These are phyloP conservation scores for Verticillium alfalfae DNA, from an alignment of 2,329 filamentous ascomycete genomes.

Conservation along the genomic window DNA sequence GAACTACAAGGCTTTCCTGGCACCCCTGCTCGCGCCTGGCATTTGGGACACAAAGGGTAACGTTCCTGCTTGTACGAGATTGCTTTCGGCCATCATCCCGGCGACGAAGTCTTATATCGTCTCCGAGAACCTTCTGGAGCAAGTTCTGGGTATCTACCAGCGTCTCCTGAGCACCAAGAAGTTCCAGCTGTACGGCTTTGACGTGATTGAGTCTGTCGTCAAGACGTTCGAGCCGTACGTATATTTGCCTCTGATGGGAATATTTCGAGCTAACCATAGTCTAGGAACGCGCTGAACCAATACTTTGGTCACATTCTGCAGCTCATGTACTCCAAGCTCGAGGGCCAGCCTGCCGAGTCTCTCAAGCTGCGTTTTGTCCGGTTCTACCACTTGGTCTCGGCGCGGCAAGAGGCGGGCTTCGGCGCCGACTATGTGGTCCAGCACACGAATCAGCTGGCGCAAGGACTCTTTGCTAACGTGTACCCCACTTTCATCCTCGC, in stretches of 20 bases:
- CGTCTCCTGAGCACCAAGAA: slow-evolving; percentile 76
- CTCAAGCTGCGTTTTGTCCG: slow-evolving; percentile 84
- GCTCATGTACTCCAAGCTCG: slow-evolving; percentile 72
- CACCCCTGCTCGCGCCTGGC: slow-evolving; percentile 70
- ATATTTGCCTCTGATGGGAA: background rate
- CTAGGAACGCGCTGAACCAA: slow-evolving; percentile 58
- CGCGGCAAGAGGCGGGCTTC: slow-evolving; percentile 70
- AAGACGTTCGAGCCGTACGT: slow-evolving; percentile 66
- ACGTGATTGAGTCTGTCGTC: slow-evolving; percentile 79
- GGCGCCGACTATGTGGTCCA: slow-evolving; percentile 89
- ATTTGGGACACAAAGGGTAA: slow-evolving; percentile 93
- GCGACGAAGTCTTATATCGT: slow-evolving; percentile 69
- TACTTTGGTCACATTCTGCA: slow-evolving; percentile 79
- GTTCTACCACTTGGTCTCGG: slow-evolving; percentile 90
- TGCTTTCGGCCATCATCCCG: slow-evolving; percentile 79
- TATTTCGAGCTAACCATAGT: slow-evolving; percentile 6
- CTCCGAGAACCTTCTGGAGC: slow-evolving; percentile 74
- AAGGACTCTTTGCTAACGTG: slow-evolving; percentile 73
- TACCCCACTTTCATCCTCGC: slow-evolving; percentile 85
- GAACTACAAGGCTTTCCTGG: slow-evolving; percentile 75
- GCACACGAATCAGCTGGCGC: slow-evolving; percentile 76
- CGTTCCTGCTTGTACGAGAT: slow-evolving; percentile 80
- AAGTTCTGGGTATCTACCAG: slow-evolving; percentile 93
- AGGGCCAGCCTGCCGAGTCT: slow-evolving; percentile 66
- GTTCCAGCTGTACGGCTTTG: slow-evolving; percentile 82